A percentile compares a stretch with the other conserved stretches of the same genome.
phyloP scores from a whole-genome alignment of 352 stramenopile genomes.

The Phytophthora multivora region DNA sequence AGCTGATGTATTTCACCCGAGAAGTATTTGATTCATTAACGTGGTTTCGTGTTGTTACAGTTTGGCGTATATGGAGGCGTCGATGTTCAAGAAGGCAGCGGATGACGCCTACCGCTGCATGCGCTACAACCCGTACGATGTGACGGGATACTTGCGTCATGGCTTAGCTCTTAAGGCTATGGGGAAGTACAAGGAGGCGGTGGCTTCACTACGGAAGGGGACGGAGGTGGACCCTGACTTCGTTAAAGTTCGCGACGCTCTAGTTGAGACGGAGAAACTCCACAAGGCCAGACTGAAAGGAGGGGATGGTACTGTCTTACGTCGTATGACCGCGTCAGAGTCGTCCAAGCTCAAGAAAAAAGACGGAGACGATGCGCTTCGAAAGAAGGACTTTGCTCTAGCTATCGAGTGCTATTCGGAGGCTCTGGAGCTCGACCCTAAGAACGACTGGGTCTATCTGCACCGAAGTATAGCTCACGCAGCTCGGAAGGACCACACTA shows the following conservation, averaged over 20 bases:
- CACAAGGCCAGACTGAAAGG: conserved; percentile 25
- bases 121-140: conserved; percentile 93
- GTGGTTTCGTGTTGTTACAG: conserved; percentile 29
- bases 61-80: conserved; percentile 70
- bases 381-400: conserved; percentile 54
- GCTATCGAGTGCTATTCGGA: conserved; percentile 57
- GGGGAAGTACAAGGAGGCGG: conserved; percentile 73
- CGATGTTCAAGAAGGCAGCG: conserved; percentile 83
- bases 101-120: conserved; percentile 91
- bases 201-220: conserved; percentile 66
- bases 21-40: background rate
- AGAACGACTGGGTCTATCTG: conserved; percentile 61
- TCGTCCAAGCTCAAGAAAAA: conserved; percentile 38
- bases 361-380: conserved; percentile 52
- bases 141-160: conserved; percentile 93
- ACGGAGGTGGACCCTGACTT: conserved; percentile 79
- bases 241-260: conserved; percentile 56
- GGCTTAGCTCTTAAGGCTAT: conserved; percentile 91
- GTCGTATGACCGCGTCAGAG: conserved; percentile 36
- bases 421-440: conserved; percentile 48
- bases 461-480: conserved; percentile 58
- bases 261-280: conserved; percentile 57
- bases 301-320: conserved; percentile 9
- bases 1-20: background rate
- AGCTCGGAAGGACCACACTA: conserved; percentile 38